Evolutionary conservation across 2,329 filamentous ascomycete genomes (phyloP).

Genomic region (Penicillium sp.): DNA sequence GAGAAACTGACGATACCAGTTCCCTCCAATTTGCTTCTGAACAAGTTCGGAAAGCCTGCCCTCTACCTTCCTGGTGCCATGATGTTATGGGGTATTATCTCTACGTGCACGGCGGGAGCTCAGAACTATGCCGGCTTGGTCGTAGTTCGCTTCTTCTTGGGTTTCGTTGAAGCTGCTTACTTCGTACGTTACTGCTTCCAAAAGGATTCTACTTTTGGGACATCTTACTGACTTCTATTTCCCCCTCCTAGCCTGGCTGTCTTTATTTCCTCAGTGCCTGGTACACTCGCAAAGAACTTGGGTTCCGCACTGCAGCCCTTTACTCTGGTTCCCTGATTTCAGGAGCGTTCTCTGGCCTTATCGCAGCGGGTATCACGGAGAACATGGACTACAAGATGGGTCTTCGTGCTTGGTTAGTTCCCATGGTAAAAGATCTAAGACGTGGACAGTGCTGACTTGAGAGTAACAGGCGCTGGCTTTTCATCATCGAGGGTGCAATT

Average conservation of each 20-base stretch:
- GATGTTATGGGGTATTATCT: constrained; percentile 55
- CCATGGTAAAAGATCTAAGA: too few relatives aligned
- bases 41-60: constrained; percentile 44
- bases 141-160: constrained; percentile 41
- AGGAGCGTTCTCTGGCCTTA: constrained; percentile 61
- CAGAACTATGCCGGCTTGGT: constrained; percentile 45
- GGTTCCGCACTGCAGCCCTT: constrained; percentile 41
- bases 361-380: constrained; percentile 56
- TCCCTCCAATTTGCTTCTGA: constrained; percentile 43
- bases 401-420: constrained; percentile 52
- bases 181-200: too few relatives aligned
- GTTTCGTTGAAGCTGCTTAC: constrained; percentile 29
- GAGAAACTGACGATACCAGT: too few relatives aligned
- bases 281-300: constrained; percentile 21
- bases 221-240: too few relatives aligned
- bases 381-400: constrained; percentile 52
- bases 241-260: too few relatives aligned
- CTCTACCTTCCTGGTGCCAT: constrained; percentile 48
- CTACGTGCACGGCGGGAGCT: constrained; percentile 34
- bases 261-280: constrained; percentile 29
- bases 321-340: constrained; percentile 59
- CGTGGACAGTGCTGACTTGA: too few relatives aligned
- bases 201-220: too few relatives aligned
- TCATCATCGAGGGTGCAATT: constrained; percentile 61
- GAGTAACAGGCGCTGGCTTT: constrained; percentile 58